Evolutionary conservation across 768 basidiomycete species (phyloP), one percentile per base, ranked within the genome.

Genomic region (Lyophyllum shimeji): DNA sequence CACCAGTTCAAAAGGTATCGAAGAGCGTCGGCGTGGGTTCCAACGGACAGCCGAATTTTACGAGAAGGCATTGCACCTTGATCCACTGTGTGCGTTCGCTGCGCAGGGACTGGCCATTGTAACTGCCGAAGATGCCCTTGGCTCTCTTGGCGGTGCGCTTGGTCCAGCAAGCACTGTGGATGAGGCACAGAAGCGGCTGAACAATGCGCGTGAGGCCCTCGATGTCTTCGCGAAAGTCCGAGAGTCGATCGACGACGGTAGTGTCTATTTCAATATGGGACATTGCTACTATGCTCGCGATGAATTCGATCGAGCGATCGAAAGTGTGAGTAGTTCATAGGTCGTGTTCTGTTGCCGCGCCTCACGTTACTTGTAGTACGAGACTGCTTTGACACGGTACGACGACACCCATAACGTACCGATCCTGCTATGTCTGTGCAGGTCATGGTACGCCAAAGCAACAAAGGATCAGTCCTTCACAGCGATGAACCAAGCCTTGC

Each of bases 61-160:
- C 65, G 92, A 95, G 67, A 94, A 93, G 68, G 96, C 95, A 0
- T 72, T 99, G 31, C 82, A 84, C 46, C 63, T 93, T 5, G 94
- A 98, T 66, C 86, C 92, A 0, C 74, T 82, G 24, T 97, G 94
- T 70, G 93, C 93, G 1, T 85, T 94, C 57, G 97, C 95, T 2
- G 97, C 96, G 5, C 94, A 97, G 67, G 96, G 96, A 2, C 77
- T 99, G 7, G 97, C 95, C 0, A 98, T 98, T 60, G 85, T 91
- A 3, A 86, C 93, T 1, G 96, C 95, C 0, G 97, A 99, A 67
- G 94, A 96, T 69, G 87, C 89, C 0, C 72, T 98, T 9, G 90
- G 91, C 1, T 78, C 81, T 12, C 66, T 87, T 52, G 82, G 82
- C 12, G 86, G 86, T 29, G 76, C 76, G 4, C 62, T 81, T 2